These are phyloP conservation scores for Trichoderma koningii DNA, from an alignment of 2,329 filamentous ascomycete genomes.

Conservation along the genomic window DNA sequence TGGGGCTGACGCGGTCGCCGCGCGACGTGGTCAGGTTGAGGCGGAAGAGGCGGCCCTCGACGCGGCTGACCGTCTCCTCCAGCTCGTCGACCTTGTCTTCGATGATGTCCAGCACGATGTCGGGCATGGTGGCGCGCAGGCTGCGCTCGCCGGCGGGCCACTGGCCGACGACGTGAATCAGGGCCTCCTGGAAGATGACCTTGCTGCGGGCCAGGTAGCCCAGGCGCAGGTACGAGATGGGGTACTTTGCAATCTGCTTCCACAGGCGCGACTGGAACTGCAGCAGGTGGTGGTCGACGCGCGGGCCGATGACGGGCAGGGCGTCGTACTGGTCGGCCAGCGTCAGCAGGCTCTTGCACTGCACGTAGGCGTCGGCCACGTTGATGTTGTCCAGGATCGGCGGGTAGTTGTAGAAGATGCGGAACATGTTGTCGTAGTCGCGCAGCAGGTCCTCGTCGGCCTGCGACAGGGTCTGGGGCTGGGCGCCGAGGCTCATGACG, in stretches of 20 bases:
- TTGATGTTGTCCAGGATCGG: constrained; percentile 81
- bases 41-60: constrained; percentile 81
- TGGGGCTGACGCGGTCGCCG: constrained; percentile 80
- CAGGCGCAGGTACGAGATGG: constrained; percentile 85
- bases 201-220: constrained; percentile 83
- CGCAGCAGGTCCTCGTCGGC: constrained; percentile 76
- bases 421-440: constrained; percentile 94
- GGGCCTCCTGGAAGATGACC: constrained; percentile 81
- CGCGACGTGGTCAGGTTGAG: constrained; percentile 74
- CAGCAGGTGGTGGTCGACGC: constrained; percentile 90
- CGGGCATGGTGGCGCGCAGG: constrained; percentile 72
- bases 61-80: constrained; percentile 75
- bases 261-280: constrained; percentile 89
- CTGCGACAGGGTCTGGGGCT: constrained; percentile 51
- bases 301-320: constrained; percentile 79
- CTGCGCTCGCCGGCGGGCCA: constrained; percentile 83
- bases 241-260: constrained; percentile 97
- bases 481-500: constrained; percentile 72
- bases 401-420: constrained; percentile 92
- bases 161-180: constrained; percentile 92
- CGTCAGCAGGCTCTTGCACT: constrained; percentile 86
- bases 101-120: constrained; percentile 80
- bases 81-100: constrained; percentile 95
- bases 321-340: constrained; percentile 96
- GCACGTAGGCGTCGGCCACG: constrained; percentile 88